Conservation (phyloP, 306 rosid genomes). For the Lathyrus aphaca region DNA sequence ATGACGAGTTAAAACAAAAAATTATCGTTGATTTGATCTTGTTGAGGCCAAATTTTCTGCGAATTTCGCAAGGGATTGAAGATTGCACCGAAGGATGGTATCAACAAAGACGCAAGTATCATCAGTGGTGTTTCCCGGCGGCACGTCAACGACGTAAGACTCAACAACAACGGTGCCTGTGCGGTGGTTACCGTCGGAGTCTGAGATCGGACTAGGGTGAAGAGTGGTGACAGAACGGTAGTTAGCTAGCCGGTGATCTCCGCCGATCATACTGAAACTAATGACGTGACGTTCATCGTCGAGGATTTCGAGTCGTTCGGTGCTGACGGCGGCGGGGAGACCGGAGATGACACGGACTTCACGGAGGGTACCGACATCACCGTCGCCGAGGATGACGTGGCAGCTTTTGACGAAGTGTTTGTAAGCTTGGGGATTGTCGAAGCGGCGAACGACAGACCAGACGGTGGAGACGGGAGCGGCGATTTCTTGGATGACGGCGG, state of each 20-base stretch:
- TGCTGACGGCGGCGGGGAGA: constrained; percentile 83
- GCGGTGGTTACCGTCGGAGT: constrained; percentile 42
- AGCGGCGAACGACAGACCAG: constrained; percentile 95
- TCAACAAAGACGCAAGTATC: constrained; percentile 83
- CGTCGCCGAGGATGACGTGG: constrained; percentile 81
- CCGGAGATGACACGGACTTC: constrained; percentile 85
- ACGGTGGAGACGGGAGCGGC: constrained; percentile 78
- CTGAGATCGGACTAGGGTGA: constrained; percentile 45
- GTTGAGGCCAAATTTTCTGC: constrained; percentile 60
- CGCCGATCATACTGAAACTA: constrained; percentile 92
- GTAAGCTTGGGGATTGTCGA: constrained; percentile 94
- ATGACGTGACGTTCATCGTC: constrained; percentile 91
- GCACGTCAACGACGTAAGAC: constrained; percentile 95
- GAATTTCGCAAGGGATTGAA: constrained; percentile 81
- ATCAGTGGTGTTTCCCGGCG: constrained; percentile 81
- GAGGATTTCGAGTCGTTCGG: constrained; percentile 89
- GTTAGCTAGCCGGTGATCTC: constrained; percentile 85
- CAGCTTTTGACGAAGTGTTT: constrained; percentile 95
- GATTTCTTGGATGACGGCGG: constrained; percentile 81
- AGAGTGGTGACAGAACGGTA: constrained; percentile 89
- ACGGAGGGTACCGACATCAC: constrained; percentile 85
- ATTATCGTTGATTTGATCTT: constrained; percentile 33
- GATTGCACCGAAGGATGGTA: constrained; percentile 92
- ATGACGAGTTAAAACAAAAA: neutral
- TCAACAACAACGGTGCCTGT: constrained; percentile 73